Evolutionary conservation across 176 grass and related monocot genomes (phyloP).

Genomic region (Cocos nucifera): DNA sequence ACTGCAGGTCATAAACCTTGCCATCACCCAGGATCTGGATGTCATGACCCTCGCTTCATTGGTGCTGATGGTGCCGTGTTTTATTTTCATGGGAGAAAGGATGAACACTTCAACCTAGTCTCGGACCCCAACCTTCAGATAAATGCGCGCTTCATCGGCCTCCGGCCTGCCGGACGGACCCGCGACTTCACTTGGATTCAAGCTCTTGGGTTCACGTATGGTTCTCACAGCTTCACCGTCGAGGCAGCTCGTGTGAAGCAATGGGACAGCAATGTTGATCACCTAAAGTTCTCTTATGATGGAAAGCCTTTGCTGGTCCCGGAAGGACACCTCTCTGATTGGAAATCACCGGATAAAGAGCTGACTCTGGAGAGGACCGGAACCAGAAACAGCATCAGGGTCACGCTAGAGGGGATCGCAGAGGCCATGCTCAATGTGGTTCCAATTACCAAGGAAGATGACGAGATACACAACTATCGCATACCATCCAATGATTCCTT

Average conservation of each 20-base stretch:
- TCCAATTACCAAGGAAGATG: too few species aligned
- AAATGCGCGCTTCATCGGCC: conserved; percentile 36
- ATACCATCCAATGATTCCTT: conserved; percentile 26
- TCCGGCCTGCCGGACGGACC: conserved; percentile 13
- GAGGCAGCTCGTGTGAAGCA: conserved; percentile 1
- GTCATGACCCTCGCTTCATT: conserved; percentile 30
- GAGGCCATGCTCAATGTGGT: not conserved
- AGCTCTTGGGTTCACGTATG: conserved; percentile 27
- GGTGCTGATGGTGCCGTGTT: conserved; percentile 30
- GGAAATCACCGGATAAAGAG: conserved; percentile 20
- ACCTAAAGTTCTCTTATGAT: conserved; percentile 21
- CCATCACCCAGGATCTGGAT: not conserved
- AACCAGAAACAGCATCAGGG: conserved; percentile 19
- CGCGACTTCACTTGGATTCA: conserved; percentile 37
- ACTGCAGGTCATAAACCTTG: too few species aligned
- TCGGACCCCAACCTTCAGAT: conserved; percentile 26
- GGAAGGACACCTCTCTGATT: conserved; percentile 24
- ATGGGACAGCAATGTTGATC: conserved; percentile 21
- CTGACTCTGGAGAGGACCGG: conserved; percentile 28
- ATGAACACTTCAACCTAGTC: conserved; percentile 27
- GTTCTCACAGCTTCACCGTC: conserved; percentile 17
- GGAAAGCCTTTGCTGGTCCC: conserved; percentile 15
- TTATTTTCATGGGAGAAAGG: conserved; percentile 37
- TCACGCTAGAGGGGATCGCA: conserved; percentile 13
- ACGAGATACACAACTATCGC: not conserved